Evolutionary conservation across 805 yeast species (phyloP), one percentile per base, ranked within the genome.

Genomic region (Kodamaea jinghongensis): DNA sequence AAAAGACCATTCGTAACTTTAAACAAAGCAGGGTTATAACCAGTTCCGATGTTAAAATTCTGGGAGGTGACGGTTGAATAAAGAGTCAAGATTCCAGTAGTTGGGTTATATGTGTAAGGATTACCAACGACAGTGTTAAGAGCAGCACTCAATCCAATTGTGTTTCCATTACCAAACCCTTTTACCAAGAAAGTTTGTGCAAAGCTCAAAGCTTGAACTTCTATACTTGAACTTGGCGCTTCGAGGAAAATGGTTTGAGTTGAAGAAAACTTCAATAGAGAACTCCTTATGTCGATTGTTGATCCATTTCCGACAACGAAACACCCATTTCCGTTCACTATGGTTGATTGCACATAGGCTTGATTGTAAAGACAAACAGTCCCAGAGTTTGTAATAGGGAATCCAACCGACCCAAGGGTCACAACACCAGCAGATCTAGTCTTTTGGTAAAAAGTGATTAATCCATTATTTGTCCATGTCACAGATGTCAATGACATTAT

Each of bases 141-240:
- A 6, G 47, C 32, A 6, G 38, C 20, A 46, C 48, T 47, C 33
- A 55, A 38, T 16, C 60, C 63, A 44, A 58, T 54, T 13, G 45
- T 39, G 40, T 58, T 58, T n/a, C 59, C 59, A 36, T 48, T 47
- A 39, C 64, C 64, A 44, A 48, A 59, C 13, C 62, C 62, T 17
- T 51, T 51, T 36, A 58, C 59, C 2, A 47, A 49, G 44, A 46
- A 49, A 22, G 54, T 46, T 41, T 52, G 56, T 5, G 43, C 22
- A n/a, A 38, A 33, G 33, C 45, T 46, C 36, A 49, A 46, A 28
- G 58, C 53, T 26, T 49, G 45, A n/a, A 45, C 52, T 16, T 41
- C 16, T 10, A 48, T 26, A n/a, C 36, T n/a, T 2, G 51, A 40
- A 2, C 42, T n/a, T 1, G 39, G 9, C 5, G 43, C 28, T 12